Conservation (phyloP, 1,284 basidiomycete genomes). For the Tilletia walkeri region DNA sequence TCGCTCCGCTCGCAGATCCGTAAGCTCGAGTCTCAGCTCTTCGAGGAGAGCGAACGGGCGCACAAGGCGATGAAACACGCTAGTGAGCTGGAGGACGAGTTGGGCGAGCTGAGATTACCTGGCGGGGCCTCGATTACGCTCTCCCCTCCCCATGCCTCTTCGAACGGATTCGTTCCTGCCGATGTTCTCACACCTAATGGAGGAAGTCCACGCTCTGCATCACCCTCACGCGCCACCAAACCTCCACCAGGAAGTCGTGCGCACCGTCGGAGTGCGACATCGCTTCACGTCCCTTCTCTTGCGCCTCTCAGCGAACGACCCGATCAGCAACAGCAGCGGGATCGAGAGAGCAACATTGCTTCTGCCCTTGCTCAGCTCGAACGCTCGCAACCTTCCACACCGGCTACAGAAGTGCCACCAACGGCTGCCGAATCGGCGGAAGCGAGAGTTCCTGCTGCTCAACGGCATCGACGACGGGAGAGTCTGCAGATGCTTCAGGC, state of each 20-base stretch:
- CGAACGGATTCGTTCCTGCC: slow-evolving; percentile 1
- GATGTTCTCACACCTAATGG: not conserved
- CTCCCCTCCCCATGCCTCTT: not conserved
- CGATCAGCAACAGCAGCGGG: not conserved
- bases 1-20: slow-evolving; percentile 35
- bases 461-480: slow-evolving; percentile 26
- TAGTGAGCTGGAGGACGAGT: slow-evolving; percentile 37
- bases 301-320: slow-evolving; percentile 20
- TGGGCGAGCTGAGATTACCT: slow-evolving; percentile 6
- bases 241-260: slow-evolving; percentile 13
- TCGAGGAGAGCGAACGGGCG: slow-evolving; percentile 40
- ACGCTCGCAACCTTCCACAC: not conserved
- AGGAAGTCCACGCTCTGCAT: not conserved
- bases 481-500: slow-evolving; percentile 31
- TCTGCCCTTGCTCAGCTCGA: slow-evolving; percentile 22
- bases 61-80: slow-evolving; percentile 32
- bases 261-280: slow-evolving; percentile 27
- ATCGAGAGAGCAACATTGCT: not conserved
- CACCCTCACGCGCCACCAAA: not conserved
- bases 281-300: slow-evolving; percentile 20
- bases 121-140: not conserved
- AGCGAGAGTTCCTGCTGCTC: slow-evolving; percentile 21
- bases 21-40: slow-evolving; percentile 38
- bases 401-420: not conserved
- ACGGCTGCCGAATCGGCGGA: slow-evolving; percentile 14